Evolutionary conservation across 2,329 filamentous ascomycete genomes (phyloP).

Genomic region (Xylariales sp.): DNA sequence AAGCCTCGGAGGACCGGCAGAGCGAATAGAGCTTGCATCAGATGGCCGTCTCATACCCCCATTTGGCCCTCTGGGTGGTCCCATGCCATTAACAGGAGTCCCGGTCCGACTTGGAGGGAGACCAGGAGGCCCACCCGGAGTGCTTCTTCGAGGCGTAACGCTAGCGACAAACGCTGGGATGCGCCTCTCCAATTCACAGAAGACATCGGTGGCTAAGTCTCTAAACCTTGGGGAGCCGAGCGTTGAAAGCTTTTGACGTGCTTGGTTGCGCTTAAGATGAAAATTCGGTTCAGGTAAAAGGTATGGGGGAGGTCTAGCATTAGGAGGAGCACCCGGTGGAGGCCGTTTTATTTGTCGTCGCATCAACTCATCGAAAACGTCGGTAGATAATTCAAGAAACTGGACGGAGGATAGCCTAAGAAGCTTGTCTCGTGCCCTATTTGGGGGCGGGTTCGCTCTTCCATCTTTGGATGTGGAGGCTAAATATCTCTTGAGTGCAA

Average conservation of each 20-base stretch:
- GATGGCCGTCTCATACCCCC: conserved; percentile 66
- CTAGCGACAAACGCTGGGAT: conserved; percentile 82
- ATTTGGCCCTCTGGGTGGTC: conserved; percentile 63
- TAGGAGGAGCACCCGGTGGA: conserved; percentile 63
- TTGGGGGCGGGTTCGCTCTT: conserved; percentile 78
- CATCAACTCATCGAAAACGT: conserved; percentile 95
- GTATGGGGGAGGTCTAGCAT: conserved; percentile 71
- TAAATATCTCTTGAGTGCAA: conserved; percentile 81
- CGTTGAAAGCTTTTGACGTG: conserved; percentile 93
- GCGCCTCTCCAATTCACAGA: conserved; percentile 90
- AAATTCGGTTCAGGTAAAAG: conserved; percentile 88
- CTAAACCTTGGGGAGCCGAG: conserved; percentile 87
- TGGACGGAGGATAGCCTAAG: conserved; percentile 89
- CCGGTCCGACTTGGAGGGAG: conserved; percentile 69
- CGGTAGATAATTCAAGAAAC: conserved; percentile 96
- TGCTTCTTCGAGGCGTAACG: conserved; percentile 76
- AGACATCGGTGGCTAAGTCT: conserved; percentile 94
- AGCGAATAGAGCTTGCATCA: conserved; percentile 71
- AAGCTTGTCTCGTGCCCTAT: conserved; percentile 94
- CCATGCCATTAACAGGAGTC: conserved; percentile 70
- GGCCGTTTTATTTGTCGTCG: conserved; percentile 79
- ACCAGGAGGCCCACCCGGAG: conserved; percentile 65
- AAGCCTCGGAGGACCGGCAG: conserved; percentile 50
- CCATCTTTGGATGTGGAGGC: conserved; percentile 78
- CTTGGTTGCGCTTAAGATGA: conserved; percentile 97